These are phyloP conservation scores for Amanita inopinata DNA, from an alignment of 768 basidiomycete species.

Conservation along the genomic window DNA sequence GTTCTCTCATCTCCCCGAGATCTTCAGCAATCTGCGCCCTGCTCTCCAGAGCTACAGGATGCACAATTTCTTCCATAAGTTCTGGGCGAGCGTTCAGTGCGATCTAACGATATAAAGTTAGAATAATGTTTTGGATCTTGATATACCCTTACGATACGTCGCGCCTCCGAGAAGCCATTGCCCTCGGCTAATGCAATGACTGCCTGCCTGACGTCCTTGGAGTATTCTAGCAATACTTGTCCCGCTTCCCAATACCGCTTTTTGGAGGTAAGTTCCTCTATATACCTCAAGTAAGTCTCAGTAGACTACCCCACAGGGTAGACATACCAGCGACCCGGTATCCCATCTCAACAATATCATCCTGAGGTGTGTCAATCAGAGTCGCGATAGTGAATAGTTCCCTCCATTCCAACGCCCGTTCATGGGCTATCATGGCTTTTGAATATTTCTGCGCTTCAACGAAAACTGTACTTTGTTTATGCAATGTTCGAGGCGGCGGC, in stretches of 20 bases:
- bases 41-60: slow-evolving; percentile 72
- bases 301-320: neutral
- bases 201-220: slow-evolving; percentile 65
- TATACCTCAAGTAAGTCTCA: neutral
- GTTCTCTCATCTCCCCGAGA: slow-evolving; percentile 76
- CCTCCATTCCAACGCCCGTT: slow-evolving; percentile 83
- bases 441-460: slow-evolving; percentile 47
- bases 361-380: slow-evolving; percentile 35
- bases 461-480: slow-evolving; percentile 55
- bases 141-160: slow-evolving; percentile 55
- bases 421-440: slow-evolving; percentile 83
- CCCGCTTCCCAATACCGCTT: slow-evolving; percentile 77
- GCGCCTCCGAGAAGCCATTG: slow-evolving; percentile 78
- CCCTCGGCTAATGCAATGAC: slow-evolving; percentile 73
- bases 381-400: slow-evolving; percentile 79
- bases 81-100: slow-evolving; percentile 44
- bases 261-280: slow-evolving; percentile 78
- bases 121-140: too few relatives aligned
- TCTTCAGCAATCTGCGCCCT: slow-evolving; percentile 73
- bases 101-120: slow-evolving; percentile 32
- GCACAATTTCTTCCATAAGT: slow-evolving; percentile 61
- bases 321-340: slow-evolving; percentile 72
- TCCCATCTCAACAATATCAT: slow-evolving; percentile 55
- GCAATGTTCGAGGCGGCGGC: neutral
- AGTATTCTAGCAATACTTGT: slow-evolving; percentile 76